A percentile compares a stretch with the other conserved stretches of the same genome.
These are phyloP conservation scores for Ceratobasidium papillatum DNA, from an alignment of 1,284 basidiomycete species.

Conservation along the genomic window DNA sequence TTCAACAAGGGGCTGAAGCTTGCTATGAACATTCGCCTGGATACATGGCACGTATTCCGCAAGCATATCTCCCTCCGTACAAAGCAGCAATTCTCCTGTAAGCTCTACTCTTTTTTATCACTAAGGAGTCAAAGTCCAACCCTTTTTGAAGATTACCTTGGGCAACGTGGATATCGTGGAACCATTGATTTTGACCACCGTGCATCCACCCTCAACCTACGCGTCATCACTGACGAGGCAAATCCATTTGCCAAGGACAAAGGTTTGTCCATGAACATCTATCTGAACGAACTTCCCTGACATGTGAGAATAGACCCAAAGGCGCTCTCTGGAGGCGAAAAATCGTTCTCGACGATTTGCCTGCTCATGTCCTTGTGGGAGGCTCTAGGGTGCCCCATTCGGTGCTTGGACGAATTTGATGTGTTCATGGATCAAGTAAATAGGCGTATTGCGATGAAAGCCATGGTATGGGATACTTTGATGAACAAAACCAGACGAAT, in stretches of 20 bases:
- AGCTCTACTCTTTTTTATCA: background rate
- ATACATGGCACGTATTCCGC: slow-evolving; percentile 88
- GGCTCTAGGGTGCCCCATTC: slow-evolving; percentile 89
- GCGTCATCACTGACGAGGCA: slow-evolving; percentile 56
- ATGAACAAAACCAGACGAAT: background rate
- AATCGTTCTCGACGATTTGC: slow-evolving; percentile 96
- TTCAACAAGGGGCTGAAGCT: slow-evolving; percentile 34
- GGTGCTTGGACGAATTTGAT: slow-evolving; percentile 92
- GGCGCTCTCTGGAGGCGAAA: slow-evolving; percentile 82
- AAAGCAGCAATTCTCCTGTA: slow-evolving; percentile 54
- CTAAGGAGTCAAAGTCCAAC: background rate
- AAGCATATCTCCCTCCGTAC: slow-evolving; percentile 86
- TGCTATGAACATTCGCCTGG: slow-evolving; percentile 59
- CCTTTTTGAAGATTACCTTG: slow-evolving; percentile 70
- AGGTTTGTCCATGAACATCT: slow-evolving; percentile 8
- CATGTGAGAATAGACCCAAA: slow-evolving; percentile 66
- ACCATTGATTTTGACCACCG: slow-evolving; percentile 87
- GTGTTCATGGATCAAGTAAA: slow-evolving; percentile 98
- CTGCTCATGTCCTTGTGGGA: slow-evolving; percentile 95
- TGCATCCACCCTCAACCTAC: slow-evolving; percentile 70
- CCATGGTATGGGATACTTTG: slow-evolving; percentile 72
- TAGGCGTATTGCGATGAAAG: slow-evolving; percentile 87
- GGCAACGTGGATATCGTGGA: slow-evolving; percentile 85
- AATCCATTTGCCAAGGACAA: slow-evolving; percentile 37
- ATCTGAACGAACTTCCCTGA: background rate